Conservation (phyloP, 768 basidiomycete genomes). For the Psilocybe cyanescens region DNA sequence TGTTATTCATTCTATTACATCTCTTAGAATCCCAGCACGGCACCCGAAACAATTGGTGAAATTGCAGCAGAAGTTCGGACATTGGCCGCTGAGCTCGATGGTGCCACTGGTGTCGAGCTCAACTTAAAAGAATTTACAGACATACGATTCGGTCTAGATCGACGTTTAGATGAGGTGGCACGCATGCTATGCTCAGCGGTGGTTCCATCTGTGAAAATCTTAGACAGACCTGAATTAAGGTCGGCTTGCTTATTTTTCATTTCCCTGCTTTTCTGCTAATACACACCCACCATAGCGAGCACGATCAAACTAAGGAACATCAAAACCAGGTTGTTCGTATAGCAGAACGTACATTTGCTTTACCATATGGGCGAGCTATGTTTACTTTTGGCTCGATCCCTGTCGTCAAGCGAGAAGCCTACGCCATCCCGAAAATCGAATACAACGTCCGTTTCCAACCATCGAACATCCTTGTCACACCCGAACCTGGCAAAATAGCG, state of each 20-base stretch:
- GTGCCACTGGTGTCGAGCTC: conserved; percentile 73
- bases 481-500: conserved; percentile 75
- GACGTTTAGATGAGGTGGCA: conserved; percentile 88
- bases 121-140: conserved; percentile 75
- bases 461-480: conserved; percentile 61
- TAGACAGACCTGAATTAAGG: conserved; percentile 74
- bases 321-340: conserved; percentile 81
- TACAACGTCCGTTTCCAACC: conserved; percentile 77
- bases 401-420: conserved; percentile 77
- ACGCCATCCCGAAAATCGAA: conserved; percentile 79
- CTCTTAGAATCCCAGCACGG: conserved; percentile 51
- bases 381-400: conserved; percentile 88
- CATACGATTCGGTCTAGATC: conserved; percentile 89
- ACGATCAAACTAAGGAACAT: conserved; percentile 85
- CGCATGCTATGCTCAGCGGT: conserved; percentile 86
- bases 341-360: conserved; percentile 86
- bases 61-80: conserved; percentile 54
- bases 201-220: conserved; percentile 63
- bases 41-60: conserved; percentile 53
- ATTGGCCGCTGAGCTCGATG: conserved; percentile 57
- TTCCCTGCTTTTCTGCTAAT: not conserved
- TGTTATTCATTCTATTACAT: conserved; percentile 9
- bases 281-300: conserved; percentile 59
- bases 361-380: conserved; percentile 89
- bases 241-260: not conserved